A percentile compares a stretch with the other conserved stretches of the same genome.
Evolutionary conservation across 2,329 filamentous ascomycete species (phyloP).

Genomic region (Venturiaceae sp.): DNA sequence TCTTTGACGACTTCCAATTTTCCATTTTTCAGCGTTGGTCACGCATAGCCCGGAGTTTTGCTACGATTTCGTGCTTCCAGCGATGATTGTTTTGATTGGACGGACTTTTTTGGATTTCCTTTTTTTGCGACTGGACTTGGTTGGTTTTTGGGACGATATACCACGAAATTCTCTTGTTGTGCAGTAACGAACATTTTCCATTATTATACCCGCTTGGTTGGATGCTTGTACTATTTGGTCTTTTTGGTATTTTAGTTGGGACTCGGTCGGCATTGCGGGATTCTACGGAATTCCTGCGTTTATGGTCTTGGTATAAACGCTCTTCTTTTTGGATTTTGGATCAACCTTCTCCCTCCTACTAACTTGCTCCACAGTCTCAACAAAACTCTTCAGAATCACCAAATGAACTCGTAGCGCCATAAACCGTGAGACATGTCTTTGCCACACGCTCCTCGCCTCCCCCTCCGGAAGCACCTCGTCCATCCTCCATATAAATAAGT

Average conservation of each 20-base stretch:
- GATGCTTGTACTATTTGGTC: not conserved
- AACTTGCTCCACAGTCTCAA: too few relatives aligned
- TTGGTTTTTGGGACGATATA: not conserved
- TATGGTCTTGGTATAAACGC: too few relatives aligned
- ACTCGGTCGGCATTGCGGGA: not conserved
- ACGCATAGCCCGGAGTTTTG: not conserved
- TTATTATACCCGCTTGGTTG: constrained; percentile 1
- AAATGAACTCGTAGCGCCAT: too few relatives aligned
- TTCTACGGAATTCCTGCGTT: too few relatives aligned
- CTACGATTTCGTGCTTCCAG: too few relatives aligned
- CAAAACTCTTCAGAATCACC: too few relatives aligned
- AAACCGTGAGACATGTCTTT: too few relatives aligned
- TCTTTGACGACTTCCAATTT: not conserved
- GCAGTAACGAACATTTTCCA: not conserved
- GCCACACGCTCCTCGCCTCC: too few relatives aligned
- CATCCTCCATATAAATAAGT: too few relatives aligned
- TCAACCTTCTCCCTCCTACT: too few relatives aligned
- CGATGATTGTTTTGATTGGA: not conserved
- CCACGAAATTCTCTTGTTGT: not conserved
- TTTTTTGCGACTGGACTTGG: not conserved
- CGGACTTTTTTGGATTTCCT: not conserved
- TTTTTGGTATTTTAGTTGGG: not conserved
- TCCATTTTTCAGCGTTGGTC: not conserved
- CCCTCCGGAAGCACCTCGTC: too few relatives aligned
- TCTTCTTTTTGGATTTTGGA: too few relatives aligned